Conservation (phyloP, 805 yeast genomes). For the Pichia insulana region DNA sequence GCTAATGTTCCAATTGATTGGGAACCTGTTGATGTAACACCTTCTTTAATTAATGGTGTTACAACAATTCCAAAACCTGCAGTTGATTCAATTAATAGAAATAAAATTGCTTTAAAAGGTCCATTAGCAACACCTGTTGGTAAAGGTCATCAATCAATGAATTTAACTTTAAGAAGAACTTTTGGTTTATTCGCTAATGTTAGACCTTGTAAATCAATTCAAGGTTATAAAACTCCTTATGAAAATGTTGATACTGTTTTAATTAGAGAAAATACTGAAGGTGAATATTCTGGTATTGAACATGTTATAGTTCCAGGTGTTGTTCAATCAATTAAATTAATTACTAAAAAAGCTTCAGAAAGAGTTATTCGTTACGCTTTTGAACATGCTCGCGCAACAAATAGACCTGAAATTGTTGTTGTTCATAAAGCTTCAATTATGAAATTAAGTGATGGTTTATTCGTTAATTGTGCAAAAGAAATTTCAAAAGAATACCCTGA, state of each 20-base stretch:
- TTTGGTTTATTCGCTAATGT: constrained; percentile 95
- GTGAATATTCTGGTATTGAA: constrained; percentile 99
- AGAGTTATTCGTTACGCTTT: constrained; percentile 95
- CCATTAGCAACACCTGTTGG: constrained; percentile 98
- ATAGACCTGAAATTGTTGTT: constrained; percentile 81
- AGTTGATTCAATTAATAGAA: constrained; percentile 83
- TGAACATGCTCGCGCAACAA: constrained; percentile 86
- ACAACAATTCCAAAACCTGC: constrained; percentile 91
- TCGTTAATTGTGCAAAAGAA: constrained; percentile 85
- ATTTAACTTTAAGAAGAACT: constrained; percentile 94
- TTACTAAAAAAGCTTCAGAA: constrained; percentile 93
- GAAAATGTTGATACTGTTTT: constrained; percentile 86
- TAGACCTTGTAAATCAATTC: constrained; percentile 90
- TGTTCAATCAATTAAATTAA: constrained; percentile 94
- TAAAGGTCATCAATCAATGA: constrained; percentile 96
- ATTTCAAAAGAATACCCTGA: constrained; percentile 89
- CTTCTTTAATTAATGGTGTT: constrained; percentile 81
- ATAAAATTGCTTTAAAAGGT: constrained; percentile 94
- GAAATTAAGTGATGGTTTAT: constrained; percentile 97
- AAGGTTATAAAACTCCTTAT: constrained; percentile 89
- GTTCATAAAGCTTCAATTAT: constrained; percentile 98
- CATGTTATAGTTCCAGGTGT: constrained; percentile 98
- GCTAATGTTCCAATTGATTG: constrained; percentile 95
- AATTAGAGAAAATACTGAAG: constrained; percentile 98
- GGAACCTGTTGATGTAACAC: constrained; percentile 96